These are phyloP conservation scores for Platismatia glauca DNA, from an alignment of 495 filamentous ascomycete genomes.

Conservation along the genomic window DNA sequence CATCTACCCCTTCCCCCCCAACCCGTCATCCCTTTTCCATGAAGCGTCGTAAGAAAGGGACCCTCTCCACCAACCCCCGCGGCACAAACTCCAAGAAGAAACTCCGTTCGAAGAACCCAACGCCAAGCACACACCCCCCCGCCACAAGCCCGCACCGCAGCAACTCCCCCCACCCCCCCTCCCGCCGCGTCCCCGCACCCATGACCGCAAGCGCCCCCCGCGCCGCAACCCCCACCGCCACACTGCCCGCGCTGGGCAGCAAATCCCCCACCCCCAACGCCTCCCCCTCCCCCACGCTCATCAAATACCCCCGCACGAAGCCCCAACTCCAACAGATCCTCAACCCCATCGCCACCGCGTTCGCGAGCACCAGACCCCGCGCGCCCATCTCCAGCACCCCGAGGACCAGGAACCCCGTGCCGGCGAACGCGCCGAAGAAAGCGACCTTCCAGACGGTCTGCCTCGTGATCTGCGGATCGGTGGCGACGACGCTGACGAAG, in stretches of 20 bases:
- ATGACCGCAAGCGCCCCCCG: constrained; percentile 22
- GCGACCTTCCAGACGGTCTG: constrained; percentile 77
- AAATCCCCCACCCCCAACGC: constrained; percentile 24
- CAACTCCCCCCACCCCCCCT: constrained; percentile 35
- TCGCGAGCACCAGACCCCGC: constrained; percentile 71
- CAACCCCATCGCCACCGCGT: constrained; percentile 75
- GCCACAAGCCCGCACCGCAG: constrained; percentile 43
- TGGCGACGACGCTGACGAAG: constrained; percentile 80
- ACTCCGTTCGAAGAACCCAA: constrained; percentile 37
- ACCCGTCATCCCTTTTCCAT: too few species aligned
- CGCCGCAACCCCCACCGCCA: constrained; percentile 30
- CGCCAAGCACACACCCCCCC: constrained; percentile 40
- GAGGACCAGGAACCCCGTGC: constrained; percentile 62
- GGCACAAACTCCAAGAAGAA: constrained; percentile 5
- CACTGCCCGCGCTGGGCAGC: constrained; percentile 29
- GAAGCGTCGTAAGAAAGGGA: neutral
- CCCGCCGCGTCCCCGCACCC: constrained; percentile 24
- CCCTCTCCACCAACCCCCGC: neutral
- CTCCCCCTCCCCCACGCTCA: constrained; percentile 28
- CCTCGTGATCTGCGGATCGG: constrained; percentile 52
- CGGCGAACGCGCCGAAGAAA: constrained; percentile 65
- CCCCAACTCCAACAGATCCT: constrained; percentile 68
- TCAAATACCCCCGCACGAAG: constrained; percentile 63
- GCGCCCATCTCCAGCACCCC: constrained; percentile 58
- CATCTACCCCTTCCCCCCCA: neutral